Evolutionary conservation across 2,329 filamentous ascomycete species (phyloP).

Genomic region (Cladosporium sp.): DNA sequence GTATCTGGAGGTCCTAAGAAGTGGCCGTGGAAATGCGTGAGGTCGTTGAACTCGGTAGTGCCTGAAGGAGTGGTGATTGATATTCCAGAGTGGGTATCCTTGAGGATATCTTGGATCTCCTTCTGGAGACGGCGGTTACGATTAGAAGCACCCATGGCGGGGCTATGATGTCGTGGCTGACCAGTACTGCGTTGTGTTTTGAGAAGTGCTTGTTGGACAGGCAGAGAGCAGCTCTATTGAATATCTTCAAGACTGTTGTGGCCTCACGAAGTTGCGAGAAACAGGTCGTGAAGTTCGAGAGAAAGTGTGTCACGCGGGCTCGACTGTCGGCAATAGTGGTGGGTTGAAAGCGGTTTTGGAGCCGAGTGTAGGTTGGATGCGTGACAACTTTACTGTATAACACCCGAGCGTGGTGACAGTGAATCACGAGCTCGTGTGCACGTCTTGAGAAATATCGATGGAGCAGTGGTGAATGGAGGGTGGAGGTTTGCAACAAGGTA

Average conservation of each 20-base stretch:
- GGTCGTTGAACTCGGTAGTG: slow-evolving; percentile 59
- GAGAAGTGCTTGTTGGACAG: too few species aligned
- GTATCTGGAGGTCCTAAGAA: slow-evolving; percentile 88
- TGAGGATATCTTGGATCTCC: slow-evolving; percentile 70
- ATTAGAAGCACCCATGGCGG: slow-evolving; percentile 50
- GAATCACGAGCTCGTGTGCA: background rate
- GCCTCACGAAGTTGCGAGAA: background rate
- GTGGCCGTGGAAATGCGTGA: slow-evolving; percentile 77
- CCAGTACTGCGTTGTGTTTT: too few species aligned
- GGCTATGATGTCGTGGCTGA: background rate
- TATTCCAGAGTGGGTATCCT: slow-evolving; percentile 74
- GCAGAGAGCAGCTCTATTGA: too few species aligned
- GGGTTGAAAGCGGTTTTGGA: background rate
- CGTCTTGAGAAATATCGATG: background rate
- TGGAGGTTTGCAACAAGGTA: background rate
- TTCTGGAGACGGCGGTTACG: slow-evolving; percentile 63
- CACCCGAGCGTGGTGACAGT: too few species aligned
- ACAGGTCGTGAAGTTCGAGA: background rate
- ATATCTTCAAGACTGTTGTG: background rate
- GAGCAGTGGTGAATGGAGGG: background rate
- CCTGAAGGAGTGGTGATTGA: slow-evolving; percentile 44
- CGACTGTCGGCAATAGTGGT: background rate
- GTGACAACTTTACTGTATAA: too few species aligned
- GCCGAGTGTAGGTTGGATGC: background rate
- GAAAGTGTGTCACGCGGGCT: background rate